These are phyloP conservation scores for Metschnikowia shivogae DNA, from an alignment of 805 yeast genomes.

Conservation along the genomic window DNA sequence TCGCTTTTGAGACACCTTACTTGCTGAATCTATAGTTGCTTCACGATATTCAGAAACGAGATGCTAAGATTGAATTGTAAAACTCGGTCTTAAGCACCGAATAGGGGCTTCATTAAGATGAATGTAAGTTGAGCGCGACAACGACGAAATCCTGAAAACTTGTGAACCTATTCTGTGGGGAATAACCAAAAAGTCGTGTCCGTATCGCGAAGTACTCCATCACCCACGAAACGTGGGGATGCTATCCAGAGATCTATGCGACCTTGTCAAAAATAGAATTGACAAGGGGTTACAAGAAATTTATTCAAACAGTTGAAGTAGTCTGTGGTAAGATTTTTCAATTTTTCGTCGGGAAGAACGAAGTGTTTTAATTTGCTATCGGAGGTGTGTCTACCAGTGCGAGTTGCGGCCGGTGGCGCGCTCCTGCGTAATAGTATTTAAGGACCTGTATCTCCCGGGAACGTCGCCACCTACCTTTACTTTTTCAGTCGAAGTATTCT, in stretches of 20 bases:
- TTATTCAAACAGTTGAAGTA: background rate
- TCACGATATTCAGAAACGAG: background rate
- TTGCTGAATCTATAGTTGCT: background rate
- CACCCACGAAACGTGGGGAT: slow-evolving; percentile 1
- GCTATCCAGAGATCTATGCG: background rate
- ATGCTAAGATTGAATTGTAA: no score
- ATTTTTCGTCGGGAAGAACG: no score
- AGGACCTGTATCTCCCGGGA: slow-evolving; percentile 13
- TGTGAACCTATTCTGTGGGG: background rate
- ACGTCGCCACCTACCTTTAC: slow-evolving; percentile 5
- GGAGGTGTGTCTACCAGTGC: slow-evolving; percentile 4
- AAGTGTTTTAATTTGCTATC: background rate
- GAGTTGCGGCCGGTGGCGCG: slow-evolving; percentile 5
- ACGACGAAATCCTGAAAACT: background rate
- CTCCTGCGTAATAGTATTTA: slow-evolving; percentile 15
- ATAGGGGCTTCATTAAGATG: background rate
- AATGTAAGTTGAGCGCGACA: background rate
- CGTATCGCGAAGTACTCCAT: background rate
- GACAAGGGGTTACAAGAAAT: no score
- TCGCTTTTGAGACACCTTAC: no score
- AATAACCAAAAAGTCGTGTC: background rate
- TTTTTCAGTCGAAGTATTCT: slow-evolving; percentile 6
- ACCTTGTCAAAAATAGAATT: background rate
- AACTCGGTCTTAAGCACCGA: no score
- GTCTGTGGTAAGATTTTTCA: no score